Evolutionary conservation across 805 yeast species (phyloP), one percentile per base, ranked within the genome.

Genomic region (Blastobotrys terrestris): DNA sequence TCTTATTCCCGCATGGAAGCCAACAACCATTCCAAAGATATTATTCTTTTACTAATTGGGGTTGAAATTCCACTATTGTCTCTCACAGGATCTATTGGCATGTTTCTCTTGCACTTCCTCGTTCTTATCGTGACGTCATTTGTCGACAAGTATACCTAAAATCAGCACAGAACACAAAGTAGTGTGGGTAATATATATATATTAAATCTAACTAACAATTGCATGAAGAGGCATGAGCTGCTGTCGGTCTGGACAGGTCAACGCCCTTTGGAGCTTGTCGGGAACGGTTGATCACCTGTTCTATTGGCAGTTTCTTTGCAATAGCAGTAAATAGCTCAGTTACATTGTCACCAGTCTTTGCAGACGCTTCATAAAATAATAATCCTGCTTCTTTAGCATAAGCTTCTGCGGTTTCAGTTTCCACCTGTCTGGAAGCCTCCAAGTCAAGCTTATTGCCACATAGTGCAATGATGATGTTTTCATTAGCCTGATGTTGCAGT

Each of bases 361-460:
- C 91, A 56, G 91, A 83, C 1, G 89, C 82, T 54, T 72, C 84
- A 43, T 69, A 72, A 58, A 76, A 79, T 22, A 78, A 56, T 39
- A 80, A 69, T 3, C 76, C 77, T 19, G 76, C 72, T 55, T 79
- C 84, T 51, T 71, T 72, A 13, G 83, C 83, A 62, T 83, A 84
- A 31, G 77, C 74, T 54, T 67, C 61, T 7, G 75, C 77, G 6
- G 61, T 64, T 13, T 59, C 66, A 72, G 56, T 69, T 66, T 68
- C 63, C 16, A 77, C 73, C 55, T 76, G 71, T 50, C 90, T 67
- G 31, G 73, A 70, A 6, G 66, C 63, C 39, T 75, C 65, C 46
- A 90, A 67, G 68, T 94, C 99, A 2, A 70, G 60, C 69, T 94
- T 94, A 67, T 89, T 94, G 0, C 98, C 99, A 2, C 92, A 86